These are phyloP conservation scores for Papiliotrema laurentii DNA, from an alignment of 1,284 basidiomycete genomes.

Conservation along the genomic window DNA sequence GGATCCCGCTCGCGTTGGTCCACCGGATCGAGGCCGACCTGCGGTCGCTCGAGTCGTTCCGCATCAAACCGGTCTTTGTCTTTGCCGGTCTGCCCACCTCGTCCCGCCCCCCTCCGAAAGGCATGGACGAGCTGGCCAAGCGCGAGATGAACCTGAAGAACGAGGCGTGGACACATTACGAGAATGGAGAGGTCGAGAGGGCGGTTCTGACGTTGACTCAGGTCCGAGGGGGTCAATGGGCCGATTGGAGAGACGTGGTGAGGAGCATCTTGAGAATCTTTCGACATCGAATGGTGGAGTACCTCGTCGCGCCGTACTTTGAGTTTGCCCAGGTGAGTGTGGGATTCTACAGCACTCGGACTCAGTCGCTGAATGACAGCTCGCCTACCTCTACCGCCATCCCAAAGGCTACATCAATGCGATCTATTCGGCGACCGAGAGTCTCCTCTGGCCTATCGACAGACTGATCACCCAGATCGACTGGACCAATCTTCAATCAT, in stretches of 20 bases:
- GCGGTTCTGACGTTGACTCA: conserved; percentile 78
- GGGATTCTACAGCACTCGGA: not conserved
- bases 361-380: conserved; percentile 49
- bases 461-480: conserved; percentile 85
- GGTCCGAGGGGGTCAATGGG: conserved; percentile 56
- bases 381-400: conserved; percentile 92
- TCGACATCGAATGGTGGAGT: conserved; percentile 92
- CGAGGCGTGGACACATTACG: conserved; percentile 86
- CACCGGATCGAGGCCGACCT: conserved; percentile 87
- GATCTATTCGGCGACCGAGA: conserved; percentile 85
- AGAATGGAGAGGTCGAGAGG: conserved; percentile 78
- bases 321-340: conserved; percentile 81
- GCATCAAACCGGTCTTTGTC: conserved; percentile 96
- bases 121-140: conserved; percentile 57
- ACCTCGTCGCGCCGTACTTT: conserved; percentile 90
- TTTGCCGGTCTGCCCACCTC: conserved; percentile 71
- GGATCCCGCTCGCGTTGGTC: conserved; percentile 78
- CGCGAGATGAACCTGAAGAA: conserved; percentile 46
- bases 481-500: conserved; percentile 64
- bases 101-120: conserved; percentile 57
- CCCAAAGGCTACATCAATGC: conserved; percentile 91
- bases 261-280: conserved; percentile 88
- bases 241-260: conserved; percentile 79
- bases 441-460: conserved; percentile 85
- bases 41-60: conserved; percentile 78